Percentiles rank a stretch among this genome's conserved stretches.
Conservation (phyloP, 257 asterid genomes). For the Leptodermis oblonga region DNA sequence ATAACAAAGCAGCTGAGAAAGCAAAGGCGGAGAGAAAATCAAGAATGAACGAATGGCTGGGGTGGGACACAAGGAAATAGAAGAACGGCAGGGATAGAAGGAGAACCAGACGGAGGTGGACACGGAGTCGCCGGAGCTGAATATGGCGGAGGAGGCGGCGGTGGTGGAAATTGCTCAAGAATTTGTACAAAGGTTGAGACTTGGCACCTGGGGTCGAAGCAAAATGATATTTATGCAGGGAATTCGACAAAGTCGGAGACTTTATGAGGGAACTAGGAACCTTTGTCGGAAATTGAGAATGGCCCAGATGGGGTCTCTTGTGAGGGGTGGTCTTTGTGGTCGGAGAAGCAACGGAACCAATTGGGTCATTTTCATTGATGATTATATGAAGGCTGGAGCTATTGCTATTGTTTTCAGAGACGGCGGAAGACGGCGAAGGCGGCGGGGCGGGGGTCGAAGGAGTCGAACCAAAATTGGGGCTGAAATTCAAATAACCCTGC, state of each 20-base stretch:
- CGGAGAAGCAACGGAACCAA: slow-evolving; percentile 26
- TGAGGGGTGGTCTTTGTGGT: slow-evolving; percentile 59
- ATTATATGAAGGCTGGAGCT: slow-evolving; percentile 45
- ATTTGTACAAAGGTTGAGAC: slow-evolving; percentile 34
- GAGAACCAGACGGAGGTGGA: slow-evolving; percentile 67
- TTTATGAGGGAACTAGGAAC: slow-evolving; percentile 39
- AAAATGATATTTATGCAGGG: slow-evolving; percentile 51
- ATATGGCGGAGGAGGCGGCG: slow-evolving; percentile 53
- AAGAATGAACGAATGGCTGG: slow-evolving; percentile 73
- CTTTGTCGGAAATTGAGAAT: slow-evolving; percentile 39
- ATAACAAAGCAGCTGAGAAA: slow-evolving; percentile 73
- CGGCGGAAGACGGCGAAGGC: slow-evolving; percentile 25
- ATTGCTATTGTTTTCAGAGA: background rate
- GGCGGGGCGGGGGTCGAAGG: slow-evolving; percentile 28
- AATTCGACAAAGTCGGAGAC: slow-evolving; percentile 53
- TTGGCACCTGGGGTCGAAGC: slow-evolving; percentile 35
- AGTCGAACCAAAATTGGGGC: slow-evolving; percentile 15
- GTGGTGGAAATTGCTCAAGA: slow-evolving; percentile 55
- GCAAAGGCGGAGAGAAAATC: slow-evolving; percentile 89
- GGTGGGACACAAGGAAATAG: slow-evolving; percentile 79
- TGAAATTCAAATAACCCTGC: slow-evolving; percentile 24
- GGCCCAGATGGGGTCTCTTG: slow-evolving; percentile 60
- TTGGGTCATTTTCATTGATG: slow-evolving; percentile 54
- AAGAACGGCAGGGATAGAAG: slow-evolving; percentile 72
- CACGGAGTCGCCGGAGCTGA: slow-evolving; percentile 55